A percentile compares a stretch with the other conserved stretches of the same genome.
phyloP scores from a whole-genome alignment of 441 rosid genomes.

The California macrophylla region DNA sequence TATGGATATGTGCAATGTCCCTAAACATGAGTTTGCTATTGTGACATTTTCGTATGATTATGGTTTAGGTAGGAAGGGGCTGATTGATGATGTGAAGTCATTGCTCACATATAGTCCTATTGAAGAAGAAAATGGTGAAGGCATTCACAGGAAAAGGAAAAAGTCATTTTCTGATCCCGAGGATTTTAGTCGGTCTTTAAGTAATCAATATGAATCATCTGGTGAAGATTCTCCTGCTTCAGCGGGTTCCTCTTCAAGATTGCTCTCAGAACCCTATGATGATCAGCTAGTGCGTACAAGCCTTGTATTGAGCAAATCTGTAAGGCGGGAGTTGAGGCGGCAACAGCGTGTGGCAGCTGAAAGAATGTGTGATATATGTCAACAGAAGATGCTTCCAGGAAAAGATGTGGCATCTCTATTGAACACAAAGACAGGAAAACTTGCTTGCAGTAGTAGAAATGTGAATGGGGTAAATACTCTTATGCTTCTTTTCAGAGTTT shows the following conservation, averaged over 20 bases:
- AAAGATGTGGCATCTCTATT: constrained; percentile 75
- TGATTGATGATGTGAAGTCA: constrained; percentile 44
- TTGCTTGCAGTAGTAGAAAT: constrained; percentile 79
- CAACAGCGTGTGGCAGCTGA: constrained; percentile 74
- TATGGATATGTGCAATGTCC: constrained; percentile 27
- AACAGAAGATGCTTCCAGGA: constrained; percentile 78
- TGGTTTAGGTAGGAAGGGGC: constrained; percentile 61
- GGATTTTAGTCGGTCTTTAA: constrained; percentile 53
- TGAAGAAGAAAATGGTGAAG: constrained; percentile 33
- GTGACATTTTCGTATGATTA: constrained; percentile 52
- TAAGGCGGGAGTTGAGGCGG: constrained; percentile 66
- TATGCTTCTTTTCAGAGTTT: constrained; percentile 12
- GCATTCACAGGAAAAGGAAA: constrained; percentile 44
- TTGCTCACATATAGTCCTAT: constrained; percentile 41
- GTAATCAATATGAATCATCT: constrained; percentile 53
- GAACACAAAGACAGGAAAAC: constrained; percentile 64
- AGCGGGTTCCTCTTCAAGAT: constrained; percentile 34
- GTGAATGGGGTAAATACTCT: constrained; percentile 43
- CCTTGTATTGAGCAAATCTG: constrained; percentile 42
- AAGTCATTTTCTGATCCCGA: constrained; percentile 75
- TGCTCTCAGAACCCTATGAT: constrained; percentile 40
- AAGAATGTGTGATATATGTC: constrained; percentile 82
- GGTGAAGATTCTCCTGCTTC: constrained; percentile 57
- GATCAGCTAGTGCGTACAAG: constrained; percentile 49
- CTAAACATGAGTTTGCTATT: constrained; percentile 70